A percentile compares a stretch with the other conserved stretches of the same genome.
These are phyloP conservation scores for Letharia columbiana DNA, from an alignment of 495 filamentous ascomycete species.

Conservation along the genomic window DNA sequence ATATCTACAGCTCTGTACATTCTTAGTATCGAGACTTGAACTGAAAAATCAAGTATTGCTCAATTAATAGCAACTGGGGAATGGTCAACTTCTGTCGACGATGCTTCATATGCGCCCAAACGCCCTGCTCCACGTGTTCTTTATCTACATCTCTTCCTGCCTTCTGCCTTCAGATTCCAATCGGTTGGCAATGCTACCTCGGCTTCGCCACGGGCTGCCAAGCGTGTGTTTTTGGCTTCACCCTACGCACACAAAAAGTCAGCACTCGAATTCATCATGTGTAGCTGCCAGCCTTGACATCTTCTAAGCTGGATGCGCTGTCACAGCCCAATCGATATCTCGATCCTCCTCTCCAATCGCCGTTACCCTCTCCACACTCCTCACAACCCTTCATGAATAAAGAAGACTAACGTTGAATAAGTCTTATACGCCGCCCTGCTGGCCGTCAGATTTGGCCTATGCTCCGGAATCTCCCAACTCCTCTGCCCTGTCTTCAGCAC, in stretches of 20 bases:
- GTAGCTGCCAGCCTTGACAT: background rate
- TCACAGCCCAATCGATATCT: background rate
- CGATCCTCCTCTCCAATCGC: background rate
- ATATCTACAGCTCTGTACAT: background rate
- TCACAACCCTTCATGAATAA: background rate
- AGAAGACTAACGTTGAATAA: slow-evolving; percentile 67
- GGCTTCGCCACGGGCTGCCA: slow-evolving; percentile 38
- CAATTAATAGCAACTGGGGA: background rate
- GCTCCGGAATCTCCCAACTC: slow-evolving; percentile 66
- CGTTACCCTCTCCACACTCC: background rate
- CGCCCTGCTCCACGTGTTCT: background rate
- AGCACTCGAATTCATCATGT: background rate
- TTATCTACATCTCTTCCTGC: slow-evolving; percentile 4
- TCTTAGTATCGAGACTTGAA: background rate
- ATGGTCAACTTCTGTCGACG: background rate
- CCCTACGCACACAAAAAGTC: slow-evolving; percentile 21
- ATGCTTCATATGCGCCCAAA: background rate
- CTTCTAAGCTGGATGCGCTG: background rate
- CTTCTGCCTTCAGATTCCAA: background rate
- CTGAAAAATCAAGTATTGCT: background rate
- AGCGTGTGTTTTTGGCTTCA: slow-evolving; percentile 38
- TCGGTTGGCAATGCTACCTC: slow-evolving; percentile 21
- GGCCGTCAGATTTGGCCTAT: slow-evolving; percentile 64
- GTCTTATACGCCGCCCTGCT: slow-evolving; percentile 76
- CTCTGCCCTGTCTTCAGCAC: slow-evolving; percentile 55